Percentiles rank a stretch among this genome's conserved stretches.
These are phyloP conservation scores for Nepenthes gracilis DNA, from an alignment of 148 eudicot genomes.

Conservation along the genomic window DNA sequence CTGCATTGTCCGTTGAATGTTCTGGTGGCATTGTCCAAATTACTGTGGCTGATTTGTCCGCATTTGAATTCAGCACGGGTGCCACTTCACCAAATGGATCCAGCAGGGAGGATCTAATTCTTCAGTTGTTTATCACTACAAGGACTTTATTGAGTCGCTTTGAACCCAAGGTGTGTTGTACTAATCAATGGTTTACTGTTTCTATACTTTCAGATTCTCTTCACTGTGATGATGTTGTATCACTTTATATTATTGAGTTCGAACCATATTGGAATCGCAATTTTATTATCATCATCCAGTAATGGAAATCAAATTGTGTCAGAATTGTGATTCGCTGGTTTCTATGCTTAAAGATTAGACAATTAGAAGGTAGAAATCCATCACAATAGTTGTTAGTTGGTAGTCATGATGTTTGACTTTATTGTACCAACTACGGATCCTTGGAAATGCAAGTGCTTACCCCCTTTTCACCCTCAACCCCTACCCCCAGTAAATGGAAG, in stretches of 20 bases:
- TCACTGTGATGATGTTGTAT: too few species aligned
- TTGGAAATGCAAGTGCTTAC: too few species aligned
- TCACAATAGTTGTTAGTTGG: not conserved
- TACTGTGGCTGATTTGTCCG: constrained; percentile 6
- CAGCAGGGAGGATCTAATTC: constrained; percentile 38
- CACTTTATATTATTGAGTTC: too few species aligned
- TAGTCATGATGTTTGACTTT: not conserved
- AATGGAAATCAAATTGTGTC: too few species aligned
- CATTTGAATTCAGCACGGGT: constrained; percentile 27
- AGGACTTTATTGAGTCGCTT: constrained; percentile 43
- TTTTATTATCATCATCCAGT: too few species aligned
- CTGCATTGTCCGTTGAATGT: not conserved
- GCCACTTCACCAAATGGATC: constrained; percentile 23
- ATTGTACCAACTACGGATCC: too few species aligned
- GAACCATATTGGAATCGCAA: too few species aligned
- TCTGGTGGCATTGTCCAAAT: constrained; percentile 1
- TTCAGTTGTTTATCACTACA: constrained; percentile 40
- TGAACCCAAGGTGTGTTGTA: constrained; percentile 40
- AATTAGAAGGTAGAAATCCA: too few species aligned
- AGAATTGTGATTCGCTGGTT: too few species aligned
- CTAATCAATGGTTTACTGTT: not conserved
- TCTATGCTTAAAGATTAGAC: too few species aligned
- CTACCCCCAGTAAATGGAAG: too few species aligned
- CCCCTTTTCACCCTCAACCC: too few species aligned
- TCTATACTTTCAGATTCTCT: not conserved